Evolutionary conservation across 768 basidiomycete species (phyloP).

Genomic region (Lyophyllum semitale): DNA sequence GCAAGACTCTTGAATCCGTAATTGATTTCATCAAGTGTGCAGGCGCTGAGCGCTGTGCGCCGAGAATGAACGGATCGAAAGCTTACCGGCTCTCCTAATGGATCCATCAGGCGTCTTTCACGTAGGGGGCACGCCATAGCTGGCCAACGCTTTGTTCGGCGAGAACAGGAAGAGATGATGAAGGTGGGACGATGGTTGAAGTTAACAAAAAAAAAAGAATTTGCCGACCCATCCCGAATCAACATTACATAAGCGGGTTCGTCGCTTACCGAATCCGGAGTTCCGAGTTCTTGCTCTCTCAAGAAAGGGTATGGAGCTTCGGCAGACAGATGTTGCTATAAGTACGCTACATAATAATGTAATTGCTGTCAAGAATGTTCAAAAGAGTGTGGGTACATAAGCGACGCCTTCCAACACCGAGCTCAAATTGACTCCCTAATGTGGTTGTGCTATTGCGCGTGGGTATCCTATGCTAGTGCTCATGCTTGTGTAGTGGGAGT

Average conservation of each 20-base stretch:
- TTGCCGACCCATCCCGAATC: neutral
- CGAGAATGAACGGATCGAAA: neutral
- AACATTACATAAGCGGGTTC: constrained; percentile 11
- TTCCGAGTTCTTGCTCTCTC: too few relatives aligned
- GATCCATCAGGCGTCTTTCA: too few relatives aligned
- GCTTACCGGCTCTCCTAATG: neutral
- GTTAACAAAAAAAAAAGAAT: neutral
- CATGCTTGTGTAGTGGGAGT: constrained; percentile 9
- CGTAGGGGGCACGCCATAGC: too few relatives aligned
- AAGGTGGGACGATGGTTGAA: neutral
- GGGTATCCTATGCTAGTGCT: constrained; percentile 23
- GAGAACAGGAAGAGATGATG: neutral
- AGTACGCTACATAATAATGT: constrained; percentile 6
- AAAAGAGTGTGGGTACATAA: constrained; percentile 12
- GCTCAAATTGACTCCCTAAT: constrained; percentile 1
- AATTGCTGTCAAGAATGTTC: neutral
- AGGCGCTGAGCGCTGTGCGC: neutral
- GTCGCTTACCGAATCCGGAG: too few relatives aligned
- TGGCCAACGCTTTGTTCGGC: too few relatives aligned
- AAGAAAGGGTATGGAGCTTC: neutral
- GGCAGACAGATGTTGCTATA: constrained; percentile 1
- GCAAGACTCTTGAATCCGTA: constrained; percentile 31
- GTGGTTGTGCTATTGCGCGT: constrained; percentile 9
- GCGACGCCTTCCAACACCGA: constrained; percentile 1
- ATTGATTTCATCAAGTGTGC: constrained; percentile 25